Evolutionary conservation across 2,329 filamentous ascomycete species (phyloP).

Genomic region (Fusarium avenaceum): DNA sequence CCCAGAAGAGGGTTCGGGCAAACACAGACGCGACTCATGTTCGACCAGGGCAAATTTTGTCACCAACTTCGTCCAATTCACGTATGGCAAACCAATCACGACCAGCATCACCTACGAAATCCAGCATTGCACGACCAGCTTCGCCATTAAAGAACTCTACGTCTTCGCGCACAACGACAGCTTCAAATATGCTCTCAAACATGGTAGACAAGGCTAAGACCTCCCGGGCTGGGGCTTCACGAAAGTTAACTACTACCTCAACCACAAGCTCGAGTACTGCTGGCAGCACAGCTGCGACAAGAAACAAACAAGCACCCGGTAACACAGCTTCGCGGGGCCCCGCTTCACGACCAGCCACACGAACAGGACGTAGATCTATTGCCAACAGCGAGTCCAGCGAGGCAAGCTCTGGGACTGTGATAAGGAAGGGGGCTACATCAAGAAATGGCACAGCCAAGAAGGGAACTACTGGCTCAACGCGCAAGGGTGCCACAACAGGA

Average conservation of each 20-base stretch:
- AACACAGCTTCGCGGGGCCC: conserved; percentile 55
- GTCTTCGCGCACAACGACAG: conserved; percentile 56
- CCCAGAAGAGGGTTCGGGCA: conserved; percentile 75
- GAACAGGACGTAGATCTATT: conserved; percentile 67
- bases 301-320: conserved; percentile 55
- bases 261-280: conserved; percentile 59
- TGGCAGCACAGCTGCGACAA: conserved; percentile 52
- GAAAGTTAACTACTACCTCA: conserved; percentile 62
- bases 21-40: conserved; percentile 57
- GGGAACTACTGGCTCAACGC: conserved; percentile 67
- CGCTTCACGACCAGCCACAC: conserved; percentile 58
- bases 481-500: conserved; percentile 66
- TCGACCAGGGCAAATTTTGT: conserved; percentile 74
- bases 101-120: conserved; percentile 67
- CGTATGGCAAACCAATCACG: conserved; percentile 70
- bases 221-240: conserved; percentile 62
- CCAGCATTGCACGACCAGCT: conserved; percentile 68
- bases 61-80: conserved; percentile 86
- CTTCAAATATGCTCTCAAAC: conserved; percentile 64
- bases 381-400: conserved; percentile 74
- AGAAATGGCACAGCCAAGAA: conserved; percentile 61
- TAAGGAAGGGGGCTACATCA: conserved; percentile 65
- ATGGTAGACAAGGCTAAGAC: conserved; percentile 74
- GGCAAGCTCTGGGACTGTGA: conserved; percentile 73
- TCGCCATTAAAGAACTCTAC: conserved; percentile 72